A percentile compares a stretch with the other conserved stretches of the same genome.
Conservation (phyloP, 2,329 filamentous ascomycete species). For the Nothopassalora personata region DNA sequence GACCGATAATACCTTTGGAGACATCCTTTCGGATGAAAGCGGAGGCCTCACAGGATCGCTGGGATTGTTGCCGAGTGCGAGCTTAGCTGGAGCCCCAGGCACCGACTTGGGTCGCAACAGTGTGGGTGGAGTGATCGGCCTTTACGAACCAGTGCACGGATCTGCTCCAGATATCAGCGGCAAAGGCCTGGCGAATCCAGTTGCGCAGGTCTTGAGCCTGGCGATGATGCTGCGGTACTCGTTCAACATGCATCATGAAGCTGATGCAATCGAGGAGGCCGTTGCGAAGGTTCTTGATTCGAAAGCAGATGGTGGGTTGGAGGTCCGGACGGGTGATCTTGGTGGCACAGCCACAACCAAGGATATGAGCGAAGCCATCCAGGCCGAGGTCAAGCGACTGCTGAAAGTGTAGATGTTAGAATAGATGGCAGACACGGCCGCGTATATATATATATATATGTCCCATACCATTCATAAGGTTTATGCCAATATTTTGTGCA, state of each 20-base stretch:
- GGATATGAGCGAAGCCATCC: conserved; percentile 41
- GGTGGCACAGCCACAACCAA: conserved; percentile 44
- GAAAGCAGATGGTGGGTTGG: conserved; percentile 49
- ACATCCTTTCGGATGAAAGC: conserved; percentile 44
- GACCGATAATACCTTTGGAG: conserved; percentile 47
- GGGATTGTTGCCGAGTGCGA: conserved; percentile 43
- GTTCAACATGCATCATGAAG: conserved; percentile 30
- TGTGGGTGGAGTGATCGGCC: conserved; percentile 37
- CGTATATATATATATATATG: too few relatives aligned
- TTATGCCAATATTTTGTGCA: too few relatives aligned
- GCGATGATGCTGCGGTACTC: conserved; percentile 35
- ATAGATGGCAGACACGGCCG: neutral
- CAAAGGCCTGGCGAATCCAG: conserved; percentile 31
- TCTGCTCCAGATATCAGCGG: conserved; percentile 32
- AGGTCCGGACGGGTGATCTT: conserved; percentile 50
- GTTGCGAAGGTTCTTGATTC: conserved; percentile 49
- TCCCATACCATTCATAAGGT: too few relatives aligned
- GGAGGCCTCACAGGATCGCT: conserved; percentile 46
- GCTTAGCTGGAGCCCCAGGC: conserved; percentile 27
- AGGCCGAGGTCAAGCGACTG: conserved; percentile 25
- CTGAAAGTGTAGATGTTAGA: conserved; percentile 9
- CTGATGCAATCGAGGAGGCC: conserved; percentile 46
- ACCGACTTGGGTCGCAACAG: conserved; percentile 30
- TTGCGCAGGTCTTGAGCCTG: conserved; percentile 30
- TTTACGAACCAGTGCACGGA: conserved; percentile 34